Conservation (phyloP, 2,329 filamentous ascomycete genomes). For the Chaetomiaceae sp. region DNA sequence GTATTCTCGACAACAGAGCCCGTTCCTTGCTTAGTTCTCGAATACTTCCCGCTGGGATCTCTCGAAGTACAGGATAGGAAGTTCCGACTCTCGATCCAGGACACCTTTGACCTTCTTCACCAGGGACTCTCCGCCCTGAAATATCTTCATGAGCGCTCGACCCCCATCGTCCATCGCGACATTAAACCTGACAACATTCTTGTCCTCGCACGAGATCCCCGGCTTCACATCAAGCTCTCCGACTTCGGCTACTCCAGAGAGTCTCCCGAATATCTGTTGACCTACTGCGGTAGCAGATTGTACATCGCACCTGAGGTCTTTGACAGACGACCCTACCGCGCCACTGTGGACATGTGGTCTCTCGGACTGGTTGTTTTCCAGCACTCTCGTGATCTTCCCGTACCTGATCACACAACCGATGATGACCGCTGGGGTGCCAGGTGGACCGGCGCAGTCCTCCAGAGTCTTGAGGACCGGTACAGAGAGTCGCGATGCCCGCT, state of each 20-base stretch:
- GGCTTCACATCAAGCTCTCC: conserved; percentile 1
- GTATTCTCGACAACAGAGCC: no score
- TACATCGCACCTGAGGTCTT: background rate
- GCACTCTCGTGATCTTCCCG: no score
- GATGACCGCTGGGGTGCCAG: no score
- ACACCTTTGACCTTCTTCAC: background rate
- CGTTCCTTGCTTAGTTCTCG: background rate
- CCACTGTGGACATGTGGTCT: no score
- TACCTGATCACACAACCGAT: no score
- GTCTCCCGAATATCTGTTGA: background rate
- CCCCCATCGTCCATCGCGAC: conserved; percentile 8
- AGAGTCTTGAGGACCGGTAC: no score
- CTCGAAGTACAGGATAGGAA: background rate
- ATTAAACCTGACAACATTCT: conserved; percentile 12
- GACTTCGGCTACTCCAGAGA: conserved; percentile 4
- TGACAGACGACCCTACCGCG: no score
- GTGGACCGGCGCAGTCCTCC: no score
- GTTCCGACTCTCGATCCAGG: background rate
- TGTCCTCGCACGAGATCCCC: background rate
- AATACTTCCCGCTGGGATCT: background rate
- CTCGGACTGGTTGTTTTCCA: no score
- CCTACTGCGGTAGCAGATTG: background rate
- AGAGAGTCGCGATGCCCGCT: no score
- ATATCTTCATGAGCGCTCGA: background rate
- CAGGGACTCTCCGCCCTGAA: background rate